Percentiles rank a stretch among this genome's conserved stretches.
Evolutionary conservation across 2,329 filamentous ascomycete genomes (phyloP).

Genomic region (Penicillium paneum): DNA sequence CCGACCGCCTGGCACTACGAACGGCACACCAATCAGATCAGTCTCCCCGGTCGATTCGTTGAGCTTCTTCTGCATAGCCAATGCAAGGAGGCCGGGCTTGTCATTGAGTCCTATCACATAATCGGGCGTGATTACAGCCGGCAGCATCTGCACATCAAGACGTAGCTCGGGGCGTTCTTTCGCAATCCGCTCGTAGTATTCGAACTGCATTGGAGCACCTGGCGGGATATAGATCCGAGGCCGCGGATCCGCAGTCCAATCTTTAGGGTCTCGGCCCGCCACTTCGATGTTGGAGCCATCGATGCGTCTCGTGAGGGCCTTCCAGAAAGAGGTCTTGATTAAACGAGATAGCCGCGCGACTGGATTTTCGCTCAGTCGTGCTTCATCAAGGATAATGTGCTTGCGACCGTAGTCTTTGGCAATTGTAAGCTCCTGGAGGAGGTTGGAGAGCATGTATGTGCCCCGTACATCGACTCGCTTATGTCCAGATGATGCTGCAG

Average conservation of each 20-base stretch:
- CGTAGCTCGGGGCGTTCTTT: constrained; percentile 75
- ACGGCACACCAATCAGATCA: constrained; percentile 76
- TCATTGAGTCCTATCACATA: constrained; percentile 79
- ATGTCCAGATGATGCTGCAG: constrained; percentile 78
- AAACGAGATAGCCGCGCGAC: constrained; percentile 82
- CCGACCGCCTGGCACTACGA: constrained; percentile 93
- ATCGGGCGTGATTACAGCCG: constrained; percentile 70
- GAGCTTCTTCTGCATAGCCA: constrained; percentile 76
- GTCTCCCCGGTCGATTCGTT: constrained; percentile 67
- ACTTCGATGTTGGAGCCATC: constrained; percentile 77
- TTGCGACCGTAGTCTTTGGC: constrained; percentile 88
- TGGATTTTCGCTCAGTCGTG: constrained; percentile 89
- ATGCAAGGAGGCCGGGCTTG: constrained; percentile 82
- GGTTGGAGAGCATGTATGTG: constrained; percentile 95
- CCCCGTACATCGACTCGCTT: constrained; percentile 88
- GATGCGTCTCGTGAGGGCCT: constrained; percentile 81
- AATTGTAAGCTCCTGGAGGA: constrained; percentile 89
- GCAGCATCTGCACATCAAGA: constrained; percentile 77
- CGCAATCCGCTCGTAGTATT: constrained; percentile 83
- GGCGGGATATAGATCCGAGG: constrained; percentile 88
- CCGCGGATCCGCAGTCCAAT: constrained; percentile 86
- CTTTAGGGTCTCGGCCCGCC: constrained; percentile 86
- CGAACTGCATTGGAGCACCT: constrained; percentile 80
- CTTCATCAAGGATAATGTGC: constrained; percentile 86
- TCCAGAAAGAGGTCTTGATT: constrained; percentile 90